Conservation (phyloP, 2,329 filamentous ascomycete genomes). For the Xylogone sp. region DNA sequence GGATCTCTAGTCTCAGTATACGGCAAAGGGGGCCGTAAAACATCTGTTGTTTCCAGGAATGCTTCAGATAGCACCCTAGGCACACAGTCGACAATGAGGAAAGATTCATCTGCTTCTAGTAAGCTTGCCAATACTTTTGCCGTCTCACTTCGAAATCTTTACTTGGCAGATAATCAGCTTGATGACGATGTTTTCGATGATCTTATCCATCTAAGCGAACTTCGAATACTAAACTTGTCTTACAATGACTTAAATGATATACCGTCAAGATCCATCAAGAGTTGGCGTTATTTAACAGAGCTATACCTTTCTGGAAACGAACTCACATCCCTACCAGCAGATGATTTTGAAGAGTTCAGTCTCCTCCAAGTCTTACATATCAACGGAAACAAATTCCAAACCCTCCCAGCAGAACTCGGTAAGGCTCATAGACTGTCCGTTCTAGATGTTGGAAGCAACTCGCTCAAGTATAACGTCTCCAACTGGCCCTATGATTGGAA, state of each 20-base stretch:
- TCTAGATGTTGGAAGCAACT: slow-evolving; percentile 92
- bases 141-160: slow-evolving; percentile 76
- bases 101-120: slow-evolving; percentile 84
- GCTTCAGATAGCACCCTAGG: slow-evolving; percentile 42
- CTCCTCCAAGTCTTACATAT: slow-evolving; percentile 87
- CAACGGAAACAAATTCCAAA: slow-evolving; percentile 97
- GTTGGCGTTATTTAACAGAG: slow-evolving; percentile 87
- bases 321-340: slow-evolving; percentile 82
- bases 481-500: slow-evolving; percentile 99
- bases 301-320: slow-evolving; percentile 95
- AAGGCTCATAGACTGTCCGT: slow-evolving; percentile 90
- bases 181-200: slow-evolving; percentile 96
- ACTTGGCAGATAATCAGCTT: slow-evolving; percentile 88
- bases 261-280: slow-evolving; percentile 80
- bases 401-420: slow-evolving; percentile 89
- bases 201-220: slow-evolving; percentile 73
- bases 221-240: slow-evolving; percentile 86
- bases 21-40: slow-evolving; percentile 76
- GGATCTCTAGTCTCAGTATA: slow-evolving; percentile 80
- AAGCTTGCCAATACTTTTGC: slow-evolving; percentile 84
- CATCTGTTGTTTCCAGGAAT: slow-evolving; percentile 72
- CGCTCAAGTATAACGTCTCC: slow-evolving; percentile 95
- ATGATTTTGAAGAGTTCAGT: slow-evolving; percentile 88
- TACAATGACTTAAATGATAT: slow-evolving; percentile 95
- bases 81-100: slow-evolving; percentile 57